phyloP scores from a whole-genome alignment of 2,329 filamentous ascomycete species.

The Metarhizium sp. region DNA sequence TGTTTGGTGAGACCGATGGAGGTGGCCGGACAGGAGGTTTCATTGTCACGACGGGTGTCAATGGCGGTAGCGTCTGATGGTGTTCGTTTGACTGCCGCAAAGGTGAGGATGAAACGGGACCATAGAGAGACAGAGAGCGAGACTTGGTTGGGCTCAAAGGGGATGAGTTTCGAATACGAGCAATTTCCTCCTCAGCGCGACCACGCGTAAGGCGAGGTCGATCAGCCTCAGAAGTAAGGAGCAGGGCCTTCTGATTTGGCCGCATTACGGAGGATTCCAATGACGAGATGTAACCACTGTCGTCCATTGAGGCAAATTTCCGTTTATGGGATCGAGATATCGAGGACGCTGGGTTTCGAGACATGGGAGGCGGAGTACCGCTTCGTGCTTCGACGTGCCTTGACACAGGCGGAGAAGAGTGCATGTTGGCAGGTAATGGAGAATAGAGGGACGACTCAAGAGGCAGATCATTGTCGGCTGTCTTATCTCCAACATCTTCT shows the following conservation, averaged over 20 bases:
- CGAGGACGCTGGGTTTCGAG: slow-evolving; percentile 53
- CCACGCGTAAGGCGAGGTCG: slow-evolving; percentile 78
- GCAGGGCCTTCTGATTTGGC: slow-evolving; percentile 51
- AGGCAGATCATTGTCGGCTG: slow-evolving; percentile 26
- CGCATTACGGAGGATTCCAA: slow-evolving; percentile 83
- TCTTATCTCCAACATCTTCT: slow-evolving; percentile 39
- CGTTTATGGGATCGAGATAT: slow-evolving; percentile 60
- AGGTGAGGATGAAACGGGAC: slow-evolving; percentile 59
- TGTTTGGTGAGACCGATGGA: slow-evolving; percentile 85
- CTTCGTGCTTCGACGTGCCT: slow-evolving; percentile 48
- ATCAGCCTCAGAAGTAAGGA: slow-evolving; percentile 71
- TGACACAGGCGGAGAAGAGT: slow-evolving; percentile 82
- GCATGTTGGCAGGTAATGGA: slow-evolving; percentile 61
- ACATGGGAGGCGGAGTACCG: slow-evolving; percentile 67
- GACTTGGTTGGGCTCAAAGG: slow-evolving; percentile 81
- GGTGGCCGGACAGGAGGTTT: slow-evolving; percentile 46
- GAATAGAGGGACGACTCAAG: slow-evolving; percentile 53
- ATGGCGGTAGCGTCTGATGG: slow-evolving; percentile 56
- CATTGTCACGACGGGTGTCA: slow-evolving; percentile 79
- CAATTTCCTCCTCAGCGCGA: slow-evolving; percentile 91
- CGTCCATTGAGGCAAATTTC: slow-evolving; percentile 70
- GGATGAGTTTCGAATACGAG: slow-evolving; percentile 81
- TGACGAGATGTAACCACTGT: slow-evolving; percentile 96
- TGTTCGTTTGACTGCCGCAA: slow-evolving; percentile 46
- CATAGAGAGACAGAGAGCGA: slow-evolving; percentile 41